Evolutionary conservation across 768 basidiomycete species (phyloP).

Genomic region (Mrakia frigida): DNA sequence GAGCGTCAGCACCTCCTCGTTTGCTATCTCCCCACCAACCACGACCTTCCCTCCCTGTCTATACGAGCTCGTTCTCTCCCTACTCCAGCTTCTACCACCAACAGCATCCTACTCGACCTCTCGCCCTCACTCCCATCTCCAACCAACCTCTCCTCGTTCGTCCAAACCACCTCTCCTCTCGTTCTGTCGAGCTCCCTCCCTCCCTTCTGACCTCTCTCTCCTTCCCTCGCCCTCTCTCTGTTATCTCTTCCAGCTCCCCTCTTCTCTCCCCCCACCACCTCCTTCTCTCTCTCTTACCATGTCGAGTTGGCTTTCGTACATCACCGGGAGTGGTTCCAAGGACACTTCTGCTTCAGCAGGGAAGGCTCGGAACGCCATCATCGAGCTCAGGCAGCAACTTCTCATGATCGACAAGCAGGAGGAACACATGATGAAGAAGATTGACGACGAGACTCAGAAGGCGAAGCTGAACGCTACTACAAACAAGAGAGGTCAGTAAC

Average conservation of each 20-base stretch:
- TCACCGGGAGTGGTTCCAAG: slow-evolving; percentile 62
- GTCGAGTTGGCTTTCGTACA: slow-evolving; percentile 72
- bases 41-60: not conserved
- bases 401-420: slow-evolving; percentile 99
- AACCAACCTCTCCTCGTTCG: not conserved
- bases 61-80: not conserved
- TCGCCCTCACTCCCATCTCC: not conserved
- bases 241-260: not conserved
- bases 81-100: not conserved
- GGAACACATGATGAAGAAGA: slow-evolving; percentile 91
- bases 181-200: not conserved
- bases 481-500: slow-evolving; percentile 76
- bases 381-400: slow-evolving; percentile 83
- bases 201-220: not conserved
- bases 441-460: slow-evolving; percentile 87
- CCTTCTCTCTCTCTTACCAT: slow-evolving; percentile 37
- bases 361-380: slow-evolving; percentile 80
- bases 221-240: not conserved
- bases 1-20: not conserved
- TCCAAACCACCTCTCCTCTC: not conserved
- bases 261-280: not conserved
- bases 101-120: too few species aligned
- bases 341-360: slow-evolving; percentile 65
- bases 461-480: slow-evolving; percentile 87
- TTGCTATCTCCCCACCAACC: not conserved